A percentile compares a stretch with the other conserved stretches of the same genome.
Evolutionary conservation across 73 alveolate genomes (phyloP).

Genomic region (Durusdinium trenchii): DNA sequence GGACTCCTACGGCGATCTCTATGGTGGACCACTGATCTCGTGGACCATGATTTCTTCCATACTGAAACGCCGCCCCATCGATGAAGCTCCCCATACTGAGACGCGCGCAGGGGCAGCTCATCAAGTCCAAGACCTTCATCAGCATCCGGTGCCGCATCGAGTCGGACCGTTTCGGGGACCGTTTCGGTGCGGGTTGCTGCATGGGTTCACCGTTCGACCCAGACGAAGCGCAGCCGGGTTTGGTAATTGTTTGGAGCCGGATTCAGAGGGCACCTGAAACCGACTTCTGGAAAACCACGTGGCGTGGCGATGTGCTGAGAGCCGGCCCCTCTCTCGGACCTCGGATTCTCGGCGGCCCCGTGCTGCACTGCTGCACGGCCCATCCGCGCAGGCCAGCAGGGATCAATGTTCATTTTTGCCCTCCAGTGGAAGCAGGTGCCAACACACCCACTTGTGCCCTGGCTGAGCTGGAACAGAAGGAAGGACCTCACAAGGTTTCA

Average conservation of each 20-base stretch:
- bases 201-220: background rate
- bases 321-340: too few species aligned
- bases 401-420: slow-evolving; percentile 40
- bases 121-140: slow-evolving; percentile 62
- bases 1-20: too few species aligned
- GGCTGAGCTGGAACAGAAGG: background rate
- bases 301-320: too few species aligned
- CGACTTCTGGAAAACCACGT: too few species aligned
- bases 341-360: background rate
- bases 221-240: too few species aligned
- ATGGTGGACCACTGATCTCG: too few species aligned
- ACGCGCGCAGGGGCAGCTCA: slow-evolving; percentile 25
- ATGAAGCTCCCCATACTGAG: background rate
- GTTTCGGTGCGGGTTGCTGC: background rate
- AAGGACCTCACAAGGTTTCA: too few species aligned
- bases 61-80: too few species aligned
- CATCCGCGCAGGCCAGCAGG: slow-evolving; percentile 70
- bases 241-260: too few species aligned
- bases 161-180: background rate
- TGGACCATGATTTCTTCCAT: too few species aligned
- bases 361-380: background rate
- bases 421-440: slow-evolving; percentile 55
- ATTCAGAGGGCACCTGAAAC: too few species aligned
- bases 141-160: slow-evolving; percentile 17
- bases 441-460: background rate